Conservation (phyloP, 257 asterid species). For the Solanum bulbocastanum region DNA sequence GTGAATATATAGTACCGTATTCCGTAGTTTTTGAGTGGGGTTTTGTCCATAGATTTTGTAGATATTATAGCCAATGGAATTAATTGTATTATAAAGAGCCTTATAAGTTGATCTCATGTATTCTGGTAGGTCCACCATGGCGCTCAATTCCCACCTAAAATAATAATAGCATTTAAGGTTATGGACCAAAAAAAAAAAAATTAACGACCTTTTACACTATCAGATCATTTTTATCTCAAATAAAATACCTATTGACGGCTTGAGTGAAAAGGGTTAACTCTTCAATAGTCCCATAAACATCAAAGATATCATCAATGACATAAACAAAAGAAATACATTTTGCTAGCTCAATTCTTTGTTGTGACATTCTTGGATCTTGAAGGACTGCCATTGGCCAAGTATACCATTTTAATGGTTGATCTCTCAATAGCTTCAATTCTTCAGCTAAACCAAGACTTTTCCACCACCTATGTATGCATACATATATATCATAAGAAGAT, state of each 20-base stretch:
- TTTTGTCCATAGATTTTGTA: conserved; percentile 18
- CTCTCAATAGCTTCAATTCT: conserved; percentile 23
- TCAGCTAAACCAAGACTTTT: conserved; percentile 8
- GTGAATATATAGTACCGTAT: background rate
- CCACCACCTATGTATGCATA: conserved; percentile 35
- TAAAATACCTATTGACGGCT: background rate
- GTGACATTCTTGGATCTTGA: conserved; percentile 6
- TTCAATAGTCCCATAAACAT: conserved; percentile 16
- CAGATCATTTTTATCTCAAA: background rate
- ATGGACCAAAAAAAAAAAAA: background rate
- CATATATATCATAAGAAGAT: too few species aligned
- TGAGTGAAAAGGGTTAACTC: conserved; percentile 13
- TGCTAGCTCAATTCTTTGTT: conserved; percentile 17
- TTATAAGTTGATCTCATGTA: conserved; percentile 37
- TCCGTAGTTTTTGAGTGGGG: conserved; percentile 14
- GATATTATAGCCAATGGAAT: conserved; percentile 12
- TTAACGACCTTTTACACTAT: too few species aligned
- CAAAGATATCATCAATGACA: conserved; percentile 28
- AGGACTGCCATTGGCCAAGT: conserved; percentile 19
- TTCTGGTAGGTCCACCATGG: conserved; percentile 19
- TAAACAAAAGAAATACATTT: conserved; percentile 18
- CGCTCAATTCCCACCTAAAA: conserved; percentile 33
- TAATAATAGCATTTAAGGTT: background rate
- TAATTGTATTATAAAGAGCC: conserved; percentile 31
- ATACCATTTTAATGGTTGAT: conserved; percentile 34